These are phyloP conservation scores for Drechslerella coelobrocha DNA, from an alignment of 2,329 filamentous ascomycete genomes.

Conservation along the genomic window DNA sequence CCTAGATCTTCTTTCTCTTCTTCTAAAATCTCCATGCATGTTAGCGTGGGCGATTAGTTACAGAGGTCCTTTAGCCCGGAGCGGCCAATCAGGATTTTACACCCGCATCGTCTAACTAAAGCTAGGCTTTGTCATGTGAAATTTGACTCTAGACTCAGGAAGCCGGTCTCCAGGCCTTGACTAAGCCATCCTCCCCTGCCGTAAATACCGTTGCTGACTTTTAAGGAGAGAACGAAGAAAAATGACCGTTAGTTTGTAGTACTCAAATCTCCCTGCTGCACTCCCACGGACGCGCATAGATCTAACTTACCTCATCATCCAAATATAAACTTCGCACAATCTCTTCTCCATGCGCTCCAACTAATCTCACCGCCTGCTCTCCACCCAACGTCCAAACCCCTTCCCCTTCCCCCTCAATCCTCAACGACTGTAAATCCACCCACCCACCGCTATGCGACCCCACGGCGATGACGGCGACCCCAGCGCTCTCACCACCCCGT, in stretches of 20 bases:
- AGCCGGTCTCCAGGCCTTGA: constrained; percentile 57
- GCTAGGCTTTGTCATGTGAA: no score
- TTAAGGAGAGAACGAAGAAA: no score
- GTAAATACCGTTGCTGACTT: constrained; percentile 57
- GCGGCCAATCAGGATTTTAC: no score
- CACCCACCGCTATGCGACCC: constrained; percentile 61
- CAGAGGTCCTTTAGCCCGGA: no score
- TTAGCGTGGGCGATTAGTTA: no score
- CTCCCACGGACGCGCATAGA: constrained; percentile 11
- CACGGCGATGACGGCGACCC: constrained; percentile 49
- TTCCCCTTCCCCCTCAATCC: constrained; percentile 60
- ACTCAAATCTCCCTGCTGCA: constrained; percentile 52
- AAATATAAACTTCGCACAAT: constrained; percentile 64
- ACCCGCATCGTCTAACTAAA: no score
- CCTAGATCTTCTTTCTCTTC: no score
- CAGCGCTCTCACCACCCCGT: constrained; percentile 67
- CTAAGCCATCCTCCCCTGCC: constrained; percentile 59
- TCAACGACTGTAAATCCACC: constrained; percentile 69
- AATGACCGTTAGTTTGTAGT: no score
- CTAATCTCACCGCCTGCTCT: constrained; percentile 67
- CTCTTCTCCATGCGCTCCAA: constrained; percentile 69
- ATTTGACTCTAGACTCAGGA: no score
- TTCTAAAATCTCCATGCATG: no score
- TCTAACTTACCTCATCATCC: constrained; percentile 51
- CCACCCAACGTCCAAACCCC: constrained; percentile 64